Conservation (phyloP, 805 yeast species). For the Metschnikowia shivogae region DNA sequence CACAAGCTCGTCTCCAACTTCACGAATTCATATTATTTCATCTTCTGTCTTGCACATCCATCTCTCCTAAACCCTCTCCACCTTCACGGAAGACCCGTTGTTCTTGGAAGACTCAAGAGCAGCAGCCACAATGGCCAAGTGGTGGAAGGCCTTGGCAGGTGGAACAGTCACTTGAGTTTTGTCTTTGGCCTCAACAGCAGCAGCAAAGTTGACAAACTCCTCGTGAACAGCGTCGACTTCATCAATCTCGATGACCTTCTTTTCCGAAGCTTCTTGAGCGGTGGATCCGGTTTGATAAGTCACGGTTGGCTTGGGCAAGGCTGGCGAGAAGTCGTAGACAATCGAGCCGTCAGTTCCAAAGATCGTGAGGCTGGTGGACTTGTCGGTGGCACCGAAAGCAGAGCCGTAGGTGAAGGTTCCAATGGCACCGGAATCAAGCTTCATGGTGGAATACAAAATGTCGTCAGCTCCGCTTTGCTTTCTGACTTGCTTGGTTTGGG, state of each 20-base stretch:
- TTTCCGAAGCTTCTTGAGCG: conserved; percentile 49
- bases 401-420: conserved; percentile 89
- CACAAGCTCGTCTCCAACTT: too few relatives aligned
- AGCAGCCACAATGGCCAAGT: conserved; percentile 86
- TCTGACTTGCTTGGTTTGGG: conserved; percentile 72
- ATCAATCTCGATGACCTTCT: conserved; percentile 37
- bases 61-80: conserved; percentile 29
- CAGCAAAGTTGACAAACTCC: conserved; percentile 48
- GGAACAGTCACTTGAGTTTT: conserved; percentile 52
- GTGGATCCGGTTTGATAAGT: conserved; percentile 32
- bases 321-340: conserved; percentile 60
- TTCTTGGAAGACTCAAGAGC: conserved; percentile 64
- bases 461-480: conserved; percentile 80
- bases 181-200: conserved; percentile 60
- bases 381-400: conserved; percentile 77
- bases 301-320: conserved; percentile 34
- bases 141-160: conserved; percentile 87
- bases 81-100: conserved; percentile 48
- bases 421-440: conserved; percentile 56
- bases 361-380: conserved; percentile 61
- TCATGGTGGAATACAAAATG: conserved; percentile 65
- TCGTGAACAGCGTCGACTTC: conserved; percentile 41
- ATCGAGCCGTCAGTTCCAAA: conserved; percentile 79
- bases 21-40: too few relatives aligned
- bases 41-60: too few relatives aligned